Conservation (phyloP, 352 stramenopile genomes). For the Pythium apleroticum region DNA sequence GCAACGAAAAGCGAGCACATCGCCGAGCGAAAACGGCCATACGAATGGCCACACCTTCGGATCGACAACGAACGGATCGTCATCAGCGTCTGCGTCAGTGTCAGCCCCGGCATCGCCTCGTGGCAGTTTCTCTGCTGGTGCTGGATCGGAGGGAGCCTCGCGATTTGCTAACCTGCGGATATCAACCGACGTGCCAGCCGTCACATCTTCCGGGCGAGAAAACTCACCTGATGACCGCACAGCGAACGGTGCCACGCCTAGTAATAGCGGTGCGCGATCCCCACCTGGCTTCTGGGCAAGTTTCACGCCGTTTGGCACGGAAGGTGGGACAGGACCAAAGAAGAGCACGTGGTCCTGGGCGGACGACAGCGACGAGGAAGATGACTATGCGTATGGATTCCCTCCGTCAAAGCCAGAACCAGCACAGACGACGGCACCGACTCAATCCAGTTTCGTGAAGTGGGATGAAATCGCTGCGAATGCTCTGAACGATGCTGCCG, state of each 20-base stretch:
- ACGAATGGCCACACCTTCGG: neutral
- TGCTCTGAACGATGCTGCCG: conserved; percentile 47
- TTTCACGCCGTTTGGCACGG: conserved; percentile 60
- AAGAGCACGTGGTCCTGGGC: conserved; percentile 28
- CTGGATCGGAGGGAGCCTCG: neutral
- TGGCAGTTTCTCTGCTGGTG: neutral
- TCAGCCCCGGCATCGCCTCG: neutral
- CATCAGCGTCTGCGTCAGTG: neutral
- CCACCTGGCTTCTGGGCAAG: conserved; percentile 80
- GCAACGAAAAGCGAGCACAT: conserved; percentile 17
- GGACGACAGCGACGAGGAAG: conserved; percentile 56
- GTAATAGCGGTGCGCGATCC: conserved; percentile 51
- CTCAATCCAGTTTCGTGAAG: conserved; percentile 30
- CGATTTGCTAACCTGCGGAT: conserved; percentile 44
- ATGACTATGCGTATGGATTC: conserved; percentile 31
- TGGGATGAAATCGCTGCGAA: conserved; percentile 66
- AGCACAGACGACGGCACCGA: conserved; percentile 11
- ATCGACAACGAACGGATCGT: neutral
- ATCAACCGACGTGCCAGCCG: conserved; percentile 45
- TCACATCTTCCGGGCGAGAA: neutral
- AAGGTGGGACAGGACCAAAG: conserved; percentile 5
- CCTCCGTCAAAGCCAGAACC: conserved; percentile 6
- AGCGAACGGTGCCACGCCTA: conserved; percentile 26
- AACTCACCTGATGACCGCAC: conserved; percentile 23
- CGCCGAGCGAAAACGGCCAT: neutral